Percentiles rank a stretch among this genome's conserved stretches.
Evolutionary conservation across 352 stramenopile genomes (phyloP).

Genomic region (Phytophthora tentaculata): DNA sequence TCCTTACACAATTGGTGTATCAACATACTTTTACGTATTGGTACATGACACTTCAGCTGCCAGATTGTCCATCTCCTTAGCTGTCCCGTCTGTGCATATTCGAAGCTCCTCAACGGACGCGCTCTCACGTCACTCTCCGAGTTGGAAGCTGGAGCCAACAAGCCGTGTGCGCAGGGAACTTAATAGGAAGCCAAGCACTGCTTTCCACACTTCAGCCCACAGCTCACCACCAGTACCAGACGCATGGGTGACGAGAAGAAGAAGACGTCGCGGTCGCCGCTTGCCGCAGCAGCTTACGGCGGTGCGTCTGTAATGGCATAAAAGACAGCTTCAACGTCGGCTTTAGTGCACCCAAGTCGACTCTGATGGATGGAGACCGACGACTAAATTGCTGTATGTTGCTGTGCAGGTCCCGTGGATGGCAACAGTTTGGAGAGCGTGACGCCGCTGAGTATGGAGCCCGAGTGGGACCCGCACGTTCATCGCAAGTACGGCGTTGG

Average conservation of each 20-base stretch:
- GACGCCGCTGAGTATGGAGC: conserved; percentile 41
- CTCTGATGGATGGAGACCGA: conserved; percentile 23
- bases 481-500: conserved; percentile 55
- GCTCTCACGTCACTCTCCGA: conserved; percentile 42
- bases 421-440: conserved; percentile 34
- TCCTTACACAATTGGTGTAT: not conserved
- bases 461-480: conserved; percentile 65
- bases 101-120: conserved; percentile 37
- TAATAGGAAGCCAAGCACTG: not conserved
- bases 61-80: conserved; percentile 18
- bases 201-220: not conserved
- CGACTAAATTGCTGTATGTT: conserved; percentile 11
- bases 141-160: conserved; percentile 20
- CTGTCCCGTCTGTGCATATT: conserved; percentile 28
- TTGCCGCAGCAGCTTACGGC: conserved; percentile 24
- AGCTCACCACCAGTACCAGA: not conserved
- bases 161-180: not conserved
- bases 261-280: conserved; percentile 20
- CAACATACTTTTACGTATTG: not conserved
- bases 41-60: conserved; percentile 7
- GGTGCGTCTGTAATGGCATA: conserved; percentile 24
- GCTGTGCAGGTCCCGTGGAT: conserved; percentile 24
- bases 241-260: conserved; percentile 45
- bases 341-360: not conserved
- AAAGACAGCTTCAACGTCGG: conserved; percentile 41